Conservation (phyloP, 78 protist genomes). For the Mastigamoeba balamuthi region DNA sequence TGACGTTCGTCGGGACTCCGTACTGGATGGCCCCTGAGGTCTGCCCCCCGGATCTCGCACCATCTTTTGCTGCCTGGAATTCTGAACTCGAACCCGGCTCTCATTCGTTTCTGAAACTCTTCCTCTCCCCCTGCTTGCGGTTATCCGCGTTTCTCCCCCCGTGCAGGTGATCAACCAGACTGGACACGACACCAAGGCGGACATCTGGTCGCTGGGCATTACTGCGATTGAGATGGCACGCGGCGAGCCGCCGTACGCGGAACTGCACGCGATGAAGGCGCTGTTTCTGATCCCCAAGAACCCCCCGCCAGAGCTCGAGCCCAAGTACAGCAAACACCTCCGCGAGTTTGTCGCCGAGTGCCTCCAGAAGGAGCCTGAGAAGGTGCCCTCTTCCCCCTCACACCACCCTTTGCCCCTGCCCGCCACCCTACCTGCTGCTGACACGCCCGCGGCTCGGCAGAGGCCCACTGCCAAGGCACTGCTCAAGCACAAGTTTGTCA, state of each 20-base stretch:
- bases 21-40: constrained; percentile 98
- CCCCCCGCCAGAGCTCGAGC: constrained; percentile 81
- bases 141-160: too few relatives aligned
- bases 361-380: constrained; percentile 71
- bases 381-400: too few relatives aligned
- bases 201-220: constrained; percentile 98
- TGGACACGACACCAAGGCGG: constrained; percentile 77
- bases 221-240: constrained; percentile 94
- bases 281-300: constrained; percentile 87
- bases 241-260: constrained; percentile 89
- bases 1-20: constrained; percentile 91
- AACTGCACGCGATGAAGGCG: constrained; percentile 84
- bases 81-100: too few relatives aligned
- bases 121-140: too few relatives aligned
- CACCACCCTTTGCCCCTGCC: too few relatives aligned
- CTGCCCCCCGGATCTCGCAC: too few relatives aligned
- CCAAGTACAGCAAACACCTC: constrained; percentile 46
- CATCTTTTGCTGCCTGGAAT: too few relatives aligned
- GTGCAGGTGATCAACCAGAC: constrained; percentile 81
- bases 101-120: too few relatives aligned
- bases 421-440: too few relatives aligned
- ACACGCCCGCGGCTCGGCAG: too few relatives aligned
- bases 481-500: constrained; percentile 73
- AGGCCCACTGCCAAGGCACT: constrained; percentile 85
- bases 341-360: constrained; percentile 81